Evolutionary conservation across 768 basidiomycete species (phyloP), one percentile per base, ranked within the genome.

Genomic region (Austroboletus eburneus): DNA sequence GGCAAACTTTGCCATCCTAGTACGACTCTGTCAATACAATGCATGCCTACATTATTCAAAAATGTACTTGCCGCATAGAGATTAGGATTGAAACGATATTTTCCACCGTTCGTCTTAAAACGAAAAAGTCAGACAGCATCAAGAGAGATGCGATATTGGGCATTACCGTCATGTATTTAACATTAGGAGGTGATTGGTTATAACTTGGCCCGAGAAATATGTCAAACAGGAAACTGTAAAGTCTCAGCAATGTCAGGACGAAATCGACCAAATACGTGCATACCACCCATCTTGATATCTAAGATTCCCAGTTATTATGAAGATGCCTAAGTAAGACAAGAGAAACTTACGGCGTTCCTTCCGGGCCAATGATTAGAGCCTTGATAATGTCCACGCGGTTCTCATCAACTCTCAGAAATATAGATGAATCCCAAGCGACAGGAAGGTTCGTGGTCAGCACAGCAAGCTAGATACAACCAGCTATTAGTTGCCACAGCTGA

Each of bases 211-310:
- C 92, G 7, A 97, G 76, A 69, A 95, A 94, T 37, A 96, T 91
- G 64, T 97, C 94, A 58, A 96, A 97, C 40, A 94, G 62, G 67
- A 75, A 85, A 61, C 80, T 76, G 50, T 14, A 34, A 37, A 45
- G 46, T 23, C 38, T 57, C 45, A 55, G 45, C 42, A 20, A 16
- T 45, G n/a, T 20, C 10, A 43, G 27, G 20, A 14, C 24, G 2
- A 29, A 42, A 27, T 42, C 21, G 9, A 42, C 9, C 4, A 23
- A 17, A 48, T 47, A 33, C 8, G 18, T 46, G 66, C 81, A 55
- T 55, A 88, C 89, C 90, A 95, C 57, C 94, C 93, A 62, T 96
- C 94, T 58, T 94, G 74, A 60, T 91, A 91, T 35, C 89, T 91
- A 49, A 43, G 13, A 29, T 41, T 45, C 24, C 39, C 35, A 44